Evolutionary conservation across 2,329 filamentous ascomycete species (phyloP).

Genomic region (Trichocomaceae sp.): DNA sequence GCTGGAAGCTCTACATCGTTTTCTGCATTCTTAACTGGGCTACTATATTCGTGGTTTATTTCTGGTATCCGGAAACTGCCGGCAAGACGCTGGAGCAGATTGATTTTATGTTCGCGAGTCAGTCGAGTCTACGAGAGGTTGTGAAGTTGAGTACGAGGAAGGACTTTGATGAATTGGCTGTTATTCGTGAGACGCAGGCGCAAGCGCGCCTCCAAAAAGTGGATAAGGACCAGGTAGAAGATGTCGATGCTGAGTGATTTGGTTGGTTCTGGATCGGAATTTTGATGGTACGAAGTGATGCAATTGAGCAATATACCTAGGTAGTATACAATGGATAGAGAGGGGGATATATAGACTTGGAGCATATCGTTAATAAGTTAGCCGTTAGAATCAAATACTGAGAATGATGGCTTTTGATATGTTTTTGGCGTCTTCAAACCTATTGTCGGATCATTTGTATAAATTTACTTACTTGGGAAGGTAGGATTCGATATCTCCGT

Average conservation of each 20-base stretch:
- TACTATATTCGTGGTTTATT: conserved; percentile 42
- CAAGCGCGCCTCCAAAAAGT: conserved; percentile 13
- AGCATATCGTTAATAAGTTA: background rate
- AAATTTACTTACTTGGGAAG: background rate
- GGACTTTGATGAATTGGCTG: conserved; percentile 13
- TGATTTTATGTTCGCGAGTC: conserved; percentile 19
- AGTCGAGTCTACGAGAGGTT: conserved; percentile 13
- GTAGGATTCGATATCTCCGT: background rate
- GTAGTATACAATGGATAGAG: background rate
- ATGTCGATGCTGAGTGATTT: background rate
- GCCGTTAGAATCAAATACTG: background rate
- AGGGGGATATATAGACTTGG: background rate
- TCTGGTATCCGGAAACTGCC: conserved; percentile 24
- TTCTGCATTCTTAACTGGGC: conserved; percentile 28
- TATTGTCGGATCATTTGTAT: background rate
- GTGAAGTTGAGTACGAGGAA: conserved; percentile 14
- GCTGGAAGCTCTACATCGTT: conserved; percentile 34
- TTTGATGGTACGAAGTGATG: background rate
- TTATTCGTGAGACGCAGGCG: conserved; percentile 12
- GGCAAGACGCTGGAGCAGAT: conserved; percentile 23
- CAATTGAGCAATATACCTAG: background rate
- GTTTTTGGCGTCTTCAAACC: background rate
- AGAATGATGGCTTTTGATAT: background rate
- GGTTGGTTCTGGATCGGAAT: background rate
- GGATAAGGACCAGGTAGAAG: conserved; percentile 8